Percentiles rank a stretch among this genome's conserved stretches.
Conservation (phyloP, 495 filamentous ascomycete genomes). For the Hyaloscypha bicolor region DNA sequence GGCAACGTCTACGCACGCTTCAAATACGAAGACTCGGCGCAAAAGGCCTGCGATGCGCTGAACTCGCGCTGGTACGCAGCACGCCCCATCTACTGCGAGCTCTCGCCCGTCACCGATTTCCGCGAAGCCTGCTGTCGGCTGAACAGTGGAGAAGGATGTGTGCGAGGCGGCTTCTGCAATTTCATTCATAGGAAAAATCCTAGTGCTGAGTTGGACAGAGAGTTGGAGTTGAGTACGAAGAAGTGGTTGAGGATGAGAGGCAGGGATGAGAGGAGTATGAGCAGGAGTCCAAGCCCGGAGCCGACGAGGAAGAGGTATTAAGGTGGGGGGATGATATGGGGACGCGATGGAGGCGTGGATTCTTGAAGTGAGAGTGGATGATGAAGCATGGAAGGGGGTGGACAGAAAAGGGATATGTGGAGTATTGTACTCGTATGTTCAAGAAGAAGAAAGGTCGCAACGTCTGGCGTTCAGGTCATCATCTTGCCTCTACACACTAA, state of each 20-base stretch:
- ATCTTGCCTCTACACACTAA: conserved; percentile 5
- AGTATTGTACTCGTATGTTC: neutral
- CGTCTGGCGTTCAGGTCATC: conserved; percentile 23
- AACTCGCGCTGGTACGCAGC: conserved; percentile 97
- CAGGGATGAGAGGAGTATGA: conserved; percentile 81
- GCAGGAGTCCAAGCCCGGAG: conserved; percentile 74
- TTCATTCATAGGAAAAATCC: conserved; percentile 99
- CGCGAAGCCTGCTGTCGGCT: conserved; percentile 95
- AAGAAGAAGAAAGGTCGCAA: conserved; percentile 12
- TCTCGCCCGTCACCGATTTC: conserved; percentile 97
- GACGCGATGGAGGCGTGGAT: no score
- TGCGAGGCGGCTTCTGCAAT: conserved; percentile 96
- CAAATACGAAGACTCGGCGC: conserved; percentile 98
- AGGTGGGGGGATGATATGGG: conserved; percentile 1
- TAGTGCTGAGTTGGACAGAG: conserved; percentile 80
- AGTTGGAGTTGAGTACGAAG: conserved; percentile 84
- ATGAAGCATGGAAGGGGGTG: neutral
- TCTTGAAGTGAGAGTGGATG: neutral
- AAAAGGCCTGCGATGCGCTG: conserved; percentile 88
- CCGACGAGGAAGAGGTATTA: conserved; percentile 70
- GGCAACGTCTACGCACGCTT: conserved; percentile 99
- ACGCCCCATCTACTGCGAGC: conserved; percentile 95
- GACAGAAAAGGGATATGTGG: neutral
- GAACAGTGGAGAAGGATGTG: conserved; percentile 94
- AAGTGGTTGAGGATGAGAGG: conserved; percentile 92